Evolutionary conservation across 176 grass and related monocot species (phyloP).

Genomic region (Guadua angustifolia): DNA sequence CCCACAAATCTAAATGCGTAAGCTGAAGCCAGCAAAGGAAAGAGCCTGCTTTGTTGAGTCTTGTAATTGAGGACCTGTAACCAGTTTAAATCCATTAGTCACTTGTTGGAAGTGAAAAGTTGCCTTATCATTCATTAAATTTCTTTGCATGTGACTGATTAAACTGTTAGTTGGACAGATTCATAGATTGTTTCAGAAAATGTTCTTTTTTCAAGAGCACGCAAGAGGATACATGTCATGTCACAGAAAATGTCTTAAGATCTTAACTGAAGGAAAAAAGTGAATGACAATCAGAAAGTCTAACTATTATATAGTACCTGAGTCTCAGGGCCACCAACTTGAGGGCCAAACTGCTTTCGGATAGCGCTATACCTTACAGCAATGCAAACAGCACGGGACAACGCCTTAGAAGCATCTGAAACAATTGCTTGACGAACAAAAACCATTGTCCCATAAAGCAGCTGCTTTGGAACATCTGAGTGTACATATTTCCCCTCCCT

Average conservation of each 20-base stretch:
- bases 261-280: neutral
- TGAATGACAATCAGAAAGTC: neutral
- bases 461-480: slow-evolving; percentile 90
- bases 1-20: slow-evolving; percentile 97
- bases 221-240: neutral
- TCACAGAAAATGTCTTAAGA: neutral
- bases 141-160: neutral
- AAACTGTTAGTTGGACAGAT: neutral
- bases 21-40: slow-evolving; percentile 91
- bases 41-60: slow-evolving; percentile 98
- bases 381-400: slow-evolving; percentile 94
- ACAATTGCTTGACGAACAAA: slow-evolving; percentile 94
- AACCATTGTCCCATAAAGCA: slow-evolving; percentile 97
- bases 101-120: slow-evolving; percentile 7
- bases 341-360: slow-evolving; percentile 86
- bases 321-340: slow-evolving; percentile 79
- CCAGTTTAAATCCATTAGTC: slow-evolving; percentile 38
- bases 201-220: neutral
- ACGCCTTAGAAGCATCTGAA: slow-evolving; percentile 85
- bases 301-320: slow-evolving; percentile 53
- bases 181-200: neutral
- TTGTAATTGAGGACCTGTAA: slow-evolving; percentile 95
- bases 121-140: neutral
- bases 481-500: slow-evolving; percentile 89
- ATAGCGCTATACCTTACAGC: slow-evolving; percentile 88